Percentiles rank a stretch among this genome's conserved stretches.
These are phyloP conservation scores for Brassica rapa DNA, from an alignment of 345 rosid genomes.

Conservation along the genomic window DNA sequence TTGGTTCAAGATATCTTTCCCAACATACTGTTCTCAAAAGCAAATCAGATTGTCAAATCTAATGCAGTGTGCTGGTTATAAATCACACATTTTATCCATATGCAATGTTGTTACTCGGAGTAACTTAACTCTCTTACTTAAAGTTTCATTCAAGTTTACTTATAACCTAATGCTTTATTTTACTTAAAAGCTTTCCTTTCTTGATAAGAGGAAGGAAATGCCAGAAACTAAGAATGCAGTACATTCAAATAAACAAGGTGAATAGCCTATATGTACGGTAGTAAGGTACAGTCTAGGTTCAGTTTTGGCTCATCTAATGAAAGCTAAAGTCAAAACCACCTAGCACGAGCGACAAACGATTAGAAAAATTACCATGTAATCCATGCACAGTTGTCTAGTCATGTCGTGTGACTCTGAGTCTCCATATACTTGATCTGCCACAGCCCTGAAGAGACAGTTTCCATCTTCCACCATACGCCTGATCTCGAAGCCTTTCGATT, in stretches of 20 bases:
- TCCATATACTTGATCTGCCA: constrained; percentile 98
- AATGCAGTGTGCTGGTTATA: too few species aligned
- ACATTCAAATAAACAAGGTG: background rate
- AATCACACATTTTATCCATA: too few species aligned
- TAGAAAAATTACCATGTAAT: constrained; percentile 74
- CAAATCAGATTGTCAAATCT: too few species aligned
- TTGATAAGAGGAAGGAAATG: too few species aligned
- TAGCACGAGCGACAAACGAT: too few species aligned
- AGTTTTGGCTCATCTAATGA: background rate
- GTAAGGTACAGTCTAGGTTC: background rate
- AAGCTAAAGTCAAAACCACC: background rate
- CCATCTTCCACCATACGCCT: constrained; percentile 98
- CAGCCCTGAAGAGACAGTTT: constrained; percentile 96
- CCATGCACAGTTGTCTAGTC: constrained; percentile 92
- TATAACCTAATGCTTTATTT: too few species aligned
- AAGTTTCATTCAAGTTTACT: background rate
- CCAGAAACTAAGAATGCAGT: too few species aligned
- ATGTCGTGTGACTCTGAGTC: constrained; percentile 80
- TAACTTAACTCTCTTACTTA: background rate
- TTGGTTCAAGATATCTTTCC: too few species aligned
- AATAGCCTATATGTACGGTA: background rate
- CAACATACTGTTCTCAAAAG: too few species aligned
- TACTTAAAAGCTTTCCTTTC: too few species aligned
- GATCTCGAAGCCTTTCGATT: constrained; percentile 77
- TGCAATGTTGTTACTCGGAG: too few species aligned